Base-by-base conservation (phyloP, 2,329 filamentous ascomycete genomes). In the Sporothrix brunneoviolacea region DNA sequence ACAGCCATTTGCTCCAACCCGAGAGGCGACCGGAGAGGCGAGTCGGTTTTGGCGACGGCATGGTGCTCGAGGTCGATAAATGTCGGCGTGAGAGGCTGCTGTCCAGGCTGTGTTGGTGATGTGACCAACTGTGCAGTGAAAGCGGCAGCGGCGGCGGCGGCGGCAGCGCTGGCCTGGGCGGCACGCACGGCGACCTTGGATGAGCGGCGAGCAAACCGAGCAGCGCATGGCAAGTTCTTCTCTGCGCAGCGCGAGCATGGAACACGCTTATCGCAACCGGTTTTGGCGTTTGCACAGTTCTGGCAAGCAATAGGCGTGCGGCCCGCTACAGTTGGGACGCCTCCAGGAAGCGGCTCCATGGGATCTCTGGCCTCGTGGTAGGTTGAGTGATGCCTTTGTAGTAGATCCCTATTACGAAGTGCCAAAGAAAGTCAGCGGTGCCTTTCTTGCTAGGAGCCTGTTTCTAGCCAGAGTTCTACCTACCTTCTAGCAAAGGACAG, bases 401-500 rank as follows among this genome's bases (percentile, higher is more conserved):
- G 65, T 8, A 79, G 65, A 50, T 78, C 75, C 55, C 75, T 73
- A 55, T 21, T 58, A 28, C 36, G 37, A 13, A 5, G 38, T 22
- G 58, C 15, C 12, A 19, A 27, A 8, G 54, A 48, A 41, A 52
- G 54, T 50, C 28, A 22, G 55, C 15, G 37, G 43, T 33, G n/a
- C 21, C 8, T 33, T 4, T 9, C 3, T 4, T n/a, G n/a, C 12
- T 15, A 5, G 12, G 18, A 9, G 3, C n/a, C n/a, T 22, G 9
- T 22, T 4, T 12, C 10, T 8, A 4, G 3, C 12, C 3, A 1
- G 5, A n/a, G 3, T 9, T 10, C 13, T 38, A 58, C 64, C 56
- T 64, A 72, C 74, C 71, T 72, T 63, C 75, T 62, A 22, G 73
- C 68, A 60, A 77, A 79, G 3, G 69, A 72, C 5, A 78, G 63